phyloP scores from a whole-genome alignment of 345 rosid species.

The Nephelium lappaceum region DNA sequence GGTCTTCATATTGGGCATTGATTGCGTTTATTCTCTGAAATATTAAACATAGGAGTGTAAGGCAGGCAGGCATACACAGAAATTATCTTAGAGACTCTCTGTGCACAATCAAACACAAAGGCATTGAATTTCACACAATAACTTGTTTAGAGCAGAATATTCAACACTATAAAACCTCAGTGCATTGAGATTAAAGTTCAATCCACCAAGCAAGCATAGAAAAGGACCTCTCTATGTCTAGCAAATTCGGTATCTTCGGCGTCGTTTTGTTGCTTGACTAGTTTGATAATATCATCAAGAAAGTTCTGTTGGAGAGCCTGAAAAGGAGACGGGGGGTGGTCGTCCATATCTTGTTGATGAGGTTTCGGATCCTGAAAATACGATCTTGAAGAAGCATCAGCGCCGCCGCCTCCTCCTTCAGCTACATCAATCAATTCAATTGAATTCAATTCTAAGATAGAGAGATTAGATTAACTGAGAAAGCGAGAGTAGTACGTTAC shows the following conservation, averaged over 20 bases:
- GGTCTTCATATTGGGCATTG: conserved; percentile 67
- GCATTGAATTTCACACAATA: neutral
- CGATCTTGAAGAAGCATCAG: conserved; percentile 62
- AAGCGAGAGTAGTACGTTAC: no score
- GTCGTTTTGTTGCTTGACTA: conserved; percentile 68
- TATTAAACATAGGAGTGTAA: neutral
- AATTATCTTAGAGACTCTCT: no score
- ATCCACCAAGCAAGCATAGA: no score
- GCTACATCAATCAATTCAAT: conserved; percentile 41
- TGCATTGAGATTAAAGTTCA: no score
- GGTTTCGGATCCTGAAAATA: conserved; percentile 63
- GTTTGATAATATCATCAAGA: conserved; percentile 64
- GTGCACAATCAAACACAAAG: neutral
- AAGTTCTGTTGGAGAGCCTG: conserved; percentile 76
- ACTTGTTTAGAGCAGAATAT: no score
- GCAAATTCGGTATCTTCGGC: conserved; percentile 86
- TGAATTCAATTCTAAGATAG: no score
- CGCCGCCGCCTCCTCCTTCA: conserved; percentile 39
- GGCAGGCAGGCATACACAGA: neutral
- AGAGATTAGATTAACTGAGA: no score
- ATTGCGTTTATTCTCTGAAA: conserved; percentile 74
- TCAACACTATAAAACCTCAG: no score
- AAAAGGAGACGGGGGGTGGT: conserved; percentile 48
- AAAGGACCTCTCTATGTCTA: conserved; percentile 76
- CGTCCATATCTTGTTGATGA: conserved; percentile 56